Conservation (phyloP, 2,329 filamentous ascomycete species). For the Ilyonectria robusta region DNA sequence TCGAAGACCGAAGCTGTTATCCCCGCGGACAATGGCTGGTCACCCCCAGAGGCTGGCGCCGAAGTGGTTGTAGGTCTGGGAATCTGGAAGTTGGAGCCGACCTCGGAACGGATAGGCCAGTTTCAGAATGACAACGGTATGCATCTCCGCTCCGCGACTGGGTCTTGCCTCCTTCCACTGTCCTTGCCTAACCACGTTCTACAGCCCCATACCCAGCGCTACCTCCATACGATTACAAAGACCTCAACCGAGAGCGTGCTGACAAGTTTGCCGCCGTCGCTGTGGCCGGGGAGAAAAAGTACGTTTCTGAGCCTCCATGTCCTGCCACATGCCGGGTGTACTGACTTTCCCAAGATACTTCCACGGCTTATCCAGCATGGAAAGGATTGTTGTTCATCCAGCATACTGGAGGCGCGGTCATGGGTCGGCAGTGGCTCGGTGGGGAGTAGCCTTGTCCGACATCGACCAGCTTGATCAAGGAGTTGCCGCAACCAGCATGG, state of each 20-base stretch:
- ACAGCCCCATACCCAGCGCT: constrained; percentile 6
- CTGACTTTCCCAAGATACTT: constrained; percentile 4
- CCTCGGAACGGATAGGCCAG: neutral
- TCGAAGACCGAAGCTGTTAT: constrained; percentile 15
- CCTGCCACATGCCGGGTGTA: neutral
- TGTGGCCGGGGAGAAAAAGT: neutral
- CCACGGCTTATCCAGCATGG: no score
- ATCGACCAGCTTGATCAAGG: constrained; percentile 10
- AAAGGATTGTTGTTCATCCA: no score
- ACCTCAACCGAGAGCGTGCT: neutral
- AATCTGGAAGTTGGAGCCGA: constrained; percentile 5
- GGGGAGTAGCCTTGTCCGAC: constrained; percentile 11
- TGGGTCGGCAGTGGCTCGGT: constrained; percentile 2
- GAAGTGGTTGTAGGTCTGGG: constrained; percentile 13
- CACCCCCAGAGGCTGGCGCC: neutral
- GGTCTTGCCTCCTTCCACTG: neutral
- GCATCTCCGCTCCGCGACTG: neutral
- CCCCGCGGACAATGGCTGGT: neutral
- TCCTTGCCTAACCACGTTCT: neutral
- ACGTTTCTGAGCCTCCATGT: neutral
- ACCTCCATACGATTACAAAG: neutral
- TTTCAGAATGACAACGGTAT: constrained; percentile 4
- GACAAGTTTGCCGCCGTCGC: no score
- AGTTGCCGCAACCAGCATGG: constrained; percentile 15
- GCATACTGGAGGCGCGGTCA: constrained; percentile 25